Evolutionary conservation across 1,139 yeast genomes (phyloP).

Genomic region (Pichia sp.): DNA sequence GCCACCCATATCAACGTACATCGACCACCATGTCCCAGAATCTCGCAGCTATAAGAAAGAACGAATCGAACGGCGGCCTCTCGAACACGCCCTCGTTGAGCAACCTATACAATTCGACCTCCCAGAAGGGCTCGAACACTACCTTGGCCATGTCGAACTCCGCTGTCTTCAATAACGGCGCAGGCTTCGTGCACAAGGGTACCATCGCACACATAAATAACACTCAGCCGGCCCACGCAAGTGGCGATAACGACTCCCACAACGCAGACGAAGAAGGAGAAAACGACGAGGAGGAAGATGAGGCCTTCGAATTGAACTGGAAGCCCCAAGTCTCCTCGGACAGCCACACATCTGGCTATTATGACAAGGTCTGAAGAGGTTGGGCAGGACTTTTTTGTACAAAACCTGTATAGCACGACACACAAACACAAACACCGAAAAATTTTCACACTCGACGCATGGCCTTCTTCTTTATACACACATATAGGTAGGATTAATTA

Average conservation of each 20-base stretch:
- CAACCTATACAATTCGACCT: conserved; percentile 14
- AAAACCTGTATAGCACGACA: no score
- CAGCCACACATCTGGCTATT: conserved; percentile 11
- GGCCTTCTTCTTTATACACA: no score
- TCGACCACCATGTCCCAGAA: conserved; percentile 10
- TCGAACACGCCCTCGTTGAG: conserved; percentile 9
- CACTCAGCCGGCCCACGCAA: background rate
- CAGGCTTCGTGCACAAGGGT: conserved; percentile 14
- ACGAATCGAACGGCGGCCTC: background rate
- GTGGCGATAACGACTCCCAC: background rate
- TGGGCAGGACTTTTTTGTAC: no score
- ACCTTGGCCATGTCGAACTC: conserved; percentile 10
- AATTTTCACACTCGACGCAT: no score
- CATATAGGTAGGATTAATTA: no score
- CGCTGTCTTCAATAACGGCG: conserved; percentile 12
- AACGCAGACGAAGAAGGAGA: background rate
- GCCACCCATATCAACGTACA: no score
- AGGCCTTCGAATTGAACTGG: conserved; percentile 17
- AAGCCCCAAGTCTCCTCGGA: conserved; percentile 15
- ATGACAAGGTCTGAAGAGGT: conserved; percentile 2
- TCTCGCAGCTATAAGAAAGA: background rate
- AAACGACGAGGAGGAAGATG: conserved; percentile 11
- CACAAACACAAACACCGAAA: no score
- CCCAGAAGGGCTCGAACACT: conserved; percentile 14
- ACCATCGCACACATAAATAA: conserved; percentile 10